phyloP scores from a whole-genome alignment of 148 eudicot species.

The Vaccinium vitisidaea region DNA sequence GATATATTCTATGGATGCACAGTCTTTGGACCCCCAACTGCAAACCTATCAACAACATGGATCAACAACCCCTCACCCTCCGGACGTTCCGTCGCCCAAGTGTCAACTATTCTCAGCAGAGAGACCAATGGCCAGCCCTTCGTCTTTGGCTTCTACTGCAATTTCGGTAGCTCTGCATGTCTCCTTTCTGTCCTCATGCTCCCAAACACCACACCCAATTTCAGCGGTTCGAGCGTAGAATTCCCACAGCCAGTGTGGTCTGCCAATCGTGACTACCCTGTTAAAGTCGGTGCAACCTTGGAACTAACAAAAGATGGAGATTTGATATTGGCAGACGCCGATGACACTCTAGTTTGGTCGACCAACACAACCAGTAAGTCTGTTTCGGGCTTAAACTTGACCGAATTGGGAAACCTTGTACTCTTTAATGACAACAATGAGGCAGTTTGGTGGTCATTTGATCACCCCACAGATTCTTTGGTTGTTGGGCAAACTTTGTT shows the following conservation, averaged over 20 bases:
- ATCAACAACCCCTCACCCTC: background rate
- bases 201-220: background rate
- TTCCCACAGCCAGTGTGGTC: slow-evolving; percentile 22
- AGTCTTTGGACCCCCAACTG: background rate
- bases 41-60: background rate
- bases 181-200: slow-evolving; percentile 3
- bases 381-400: slow-evolving; percentile 26
- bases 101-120: background rate
- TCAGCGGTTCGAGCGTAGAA: background rate
- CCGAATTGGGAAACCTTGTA: slow-evolving; percentile 28
- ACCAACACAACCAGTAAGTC: slow-evolving; percentile 24
- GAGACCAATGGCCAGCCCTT: background rate
- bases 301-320: slow-evolving; percentile 27
- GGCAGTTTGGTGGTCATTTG: slow-evolving; percentile 22
- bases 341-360: slow-evolving; percentile 30
- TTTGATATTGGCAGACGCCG: slow-evolving; percentile 21
- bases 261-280: slow-evolving; percentile 29
- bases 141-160: slow-evolving; percentile 10
- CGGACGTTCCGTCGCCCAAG: background rate
- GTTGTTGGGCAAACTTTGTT: slow-evolving; percentile 27
- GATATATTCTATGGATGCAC: too few relatives aligned
- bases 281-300: slow-evolving; percentile 17
- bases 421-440: slow-evolving; percentile 9
- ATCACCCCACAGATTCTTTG: slow-evolving; percentile 16
- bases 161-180: background rate